Percentiles rank a stretch among this genome's conserved stretches.
Conservation (phyloP, 306 rosid genomes). For the Canavalia gladiata region DNA sequence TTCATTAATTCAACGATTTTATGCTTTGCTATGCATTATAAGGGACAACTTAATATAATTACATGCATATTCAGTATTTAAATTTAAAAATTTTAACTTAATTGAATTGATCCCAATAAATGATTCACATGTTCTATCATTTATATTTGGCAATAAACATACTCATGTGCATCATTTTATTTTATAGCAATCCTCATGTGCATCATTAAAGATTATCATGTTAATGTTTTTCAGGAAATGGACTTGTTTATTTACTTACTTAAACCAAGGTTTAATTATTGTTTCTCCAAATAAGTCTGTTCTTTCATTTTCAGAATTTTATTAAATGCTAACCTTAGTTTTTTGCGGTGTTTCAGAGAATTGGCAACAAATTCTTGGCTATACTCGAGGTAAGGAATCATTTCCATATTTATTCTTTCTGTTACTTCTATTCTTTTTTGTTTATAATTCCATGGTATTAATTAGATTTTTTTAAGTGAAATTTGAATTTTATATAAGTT, state of each 20-base stretch:
- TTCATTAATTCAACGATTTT: no score
- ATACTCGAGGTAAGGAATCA: slow-evolving; percentile 33
- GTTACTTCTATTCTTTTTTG: background rate
- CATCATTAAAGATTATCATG: background rate
- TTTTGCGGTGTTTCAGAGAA: slow-evolving; percentile 22
- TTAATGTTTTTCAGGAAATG: background rate
- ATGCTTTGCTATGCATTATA: no score
- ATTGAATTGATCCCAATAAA: no score
- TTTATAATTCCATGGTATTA: background rate
- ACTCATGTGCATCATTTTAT: no score
- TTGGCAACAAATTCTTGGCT: background rate
- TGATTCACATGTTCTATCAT: no score
- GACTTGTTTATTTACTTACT: background rate
- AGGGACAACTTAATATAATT: no score
- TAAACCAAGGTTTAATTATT: background rate
- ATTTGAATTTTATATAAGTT: background rate
- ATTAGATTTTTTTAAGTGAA: background rate
- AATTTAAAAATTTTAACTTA: no score
- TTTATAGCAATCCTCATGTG: no score
- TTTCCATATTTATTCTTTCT: background rate
- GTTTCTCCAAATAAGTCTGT: background rate
- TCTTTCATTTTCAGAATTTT: background rate
- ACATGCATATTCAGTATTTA: no score
- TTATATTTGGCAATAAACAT: no score
- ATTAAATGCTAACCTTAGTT: background rate